Evolutionary conservation across 176 grass and related monocot genomes (phyloP), one percentile per base, ranked within the genome.

Genomic region (Musa troglodytarum): DNA sequence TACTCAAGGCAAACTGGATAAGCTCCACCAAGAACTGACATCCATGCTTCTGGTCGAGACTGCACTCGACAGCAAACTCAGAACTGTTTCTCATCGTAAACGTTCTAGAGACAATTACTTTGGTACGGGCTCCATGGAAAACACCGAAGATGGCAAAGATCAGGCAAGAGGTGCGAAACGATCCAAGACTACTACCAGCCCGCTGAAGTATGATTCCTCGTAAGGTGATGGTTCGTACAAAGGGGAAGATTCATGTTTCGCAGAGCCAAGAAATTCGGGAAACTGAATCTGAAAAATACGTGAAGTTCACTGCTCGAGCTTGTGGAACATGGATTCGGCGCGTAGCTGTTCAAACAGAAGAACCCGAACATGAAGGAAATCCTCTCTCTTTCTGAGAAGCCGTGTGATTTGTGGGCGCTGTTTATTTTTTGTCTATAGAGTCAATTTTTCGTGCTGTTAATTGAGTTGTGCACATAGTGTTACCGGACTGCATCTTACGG

Each of bases 11-110:
- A 94, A 88, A 88, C 81, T 94, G 51, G 91, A 94, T 79, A 63
- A 82, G 49, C 91, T 94, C 77, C 91, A 94, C 50, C 91, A 94
- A 83, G 88, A 94, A 81, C 53, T 94, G 68, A 90, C 88, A 2
- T 90, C 88, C 11, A 75, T 88, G 77, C 87, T 87, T 63, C 83
- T 94, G 74, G 58, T 76, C 65, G 87, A 94, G 63, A 94, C 87
- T 79, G 90, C 79, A 53, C 63, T 87, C 21, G 90, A 92, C 73
- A 75, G 87, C 63, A 92, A 89, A 54, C 78, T 87, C 53, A 49
- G 85, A 64, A 79, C 82, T 34, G 78, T 75, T 61, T 84, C 81
- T 74, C 83, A 74, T 85, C 78, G 81, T 22, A 94, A 94, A 76
- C 84, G 91, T 53, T 74, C 64, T 8, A 83, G 82, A 66, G 73